These are phyloP conservation scores for Phlebiopsis flavidoalba DNA, from an alignment of 768 basidiomycete genomes.

Conservation along the genomic window DNA sequence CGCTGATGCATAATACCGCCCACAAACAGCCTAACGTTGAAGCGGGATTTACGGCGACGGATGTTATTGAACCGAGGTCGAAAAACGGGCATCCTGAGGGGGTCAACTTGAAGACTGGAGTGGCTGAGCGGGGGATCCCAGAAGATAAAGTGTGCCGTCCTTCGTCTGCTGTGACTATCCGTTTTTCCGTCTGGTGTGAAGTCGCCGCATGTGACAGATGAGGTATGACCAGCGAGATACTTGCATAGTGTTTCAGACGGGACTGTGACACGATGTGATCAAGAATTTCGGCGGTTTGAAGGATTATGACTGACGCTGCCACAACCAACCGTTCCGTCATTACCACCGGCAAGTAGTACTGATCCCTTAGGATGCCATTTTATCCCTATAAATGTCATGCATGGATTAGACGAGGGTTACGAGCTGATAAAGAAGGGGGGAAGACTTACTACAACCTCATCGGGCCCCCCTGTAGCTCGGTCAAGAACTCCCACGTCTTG, in stretches of 20 bases:
- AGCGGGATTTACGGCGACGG: conserved; percentile 77
- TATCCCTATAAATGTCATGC: conserved; percentile 51
- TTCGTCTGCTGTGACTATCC: conserved; percentile 81
- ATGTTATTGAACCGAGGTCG: conserved; percentile 78
- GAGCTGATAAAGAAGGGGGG: not conserved
- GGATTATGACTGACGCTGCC: conserved; percentile 70
- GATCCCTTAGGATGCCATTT: conserved; percentile 95
- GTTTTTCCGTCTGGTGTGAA: conserved; percentile 94
- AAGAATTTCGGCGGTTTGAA: not conserved
- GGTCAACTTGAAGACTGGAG: conserved; percentile 78
- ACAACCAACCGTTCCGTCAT: conserved; percentile 96
- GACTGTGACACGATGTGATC: conserved; percentile 43
- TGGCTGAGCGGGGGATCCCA: conserved; percentile 87
- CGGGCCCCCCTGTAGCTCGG: conserved; percentile 87
- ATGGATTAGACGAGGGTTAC: not conserved
- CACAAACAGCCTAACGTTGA: conserved; percentile 88
- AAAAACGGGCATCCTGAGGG: conserved; percentile 71
- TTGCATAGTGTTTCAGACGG: conserved; percentile 92
- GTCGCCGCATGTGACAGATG: conserved; percentile 78
- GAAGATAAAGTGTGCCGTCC: conserved; percentile 76
- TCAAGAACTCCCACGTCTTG: conserved; percentile 90
- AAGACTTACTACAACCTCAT: conserved; percentile 86
- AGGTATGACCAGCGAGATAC: conserved; percentile 90
- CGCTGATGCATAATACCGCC: conserved; percentile 87
- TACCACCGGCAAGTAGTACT: conserved; percentile 86